Evolutionary conservation across 2,329 filamentous ascomycete genomes (phyloP), one percentile per base, ranked within the genome.

Genomic region (Pyricularia grisea): DNA sequence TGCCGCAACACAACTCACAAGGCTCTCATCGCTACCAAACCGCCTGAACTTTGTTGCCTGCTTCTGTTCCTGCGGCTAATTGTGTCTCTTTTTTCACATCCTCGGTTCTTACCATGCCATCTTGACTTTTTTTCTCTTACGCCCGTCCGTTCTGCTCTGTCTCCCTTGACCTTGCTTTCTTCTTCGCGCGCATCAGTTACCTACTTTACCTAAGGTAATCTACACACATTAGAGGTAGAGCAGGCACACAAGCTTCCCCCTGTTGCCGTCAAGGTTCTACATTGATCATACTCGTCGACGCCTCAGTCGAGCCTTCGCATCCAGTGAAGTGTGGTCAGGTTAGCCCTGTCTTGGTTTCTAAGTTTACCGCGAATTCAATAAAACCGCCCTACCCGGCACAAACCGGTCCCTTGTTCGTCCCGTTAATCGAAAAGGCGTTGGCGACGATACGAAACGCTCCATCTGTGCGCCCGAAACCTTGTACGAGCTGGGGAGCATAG

Each of bases 381-480:
- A 25, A 27, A 11, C 25, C 33, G 12, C 23, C 58, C 58, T 61
- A 61, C 58, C 58, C n/a, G 58, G 60, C 14, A 65, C 36, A 55
- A n/a, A 55, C 65, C 33, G 17, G 33, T 36, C 33, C 33, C n/a
- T 67, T 42, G 31, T 50, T 67, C 65, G 65, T 67, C 65, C 30
- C 30, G 65, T 55, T 25, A 36, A n/a, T 55, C n/a, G 65, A 55
- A 67, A 55, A 42, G 65, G 65, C 65, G n/a, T 67, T 55, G 25
- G 11, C 58, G 23, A 17, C 60, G 60, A 28, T 14, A 28, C 60
- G 60, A 63, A 63, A 63, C 60, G 25, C 23, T 30, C 60, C 60
- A 63, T 63, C 60, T 63, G 60, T 63, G 60, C 60, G 60, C 60
- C 58, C 60, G 60, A 28, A 63, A 63, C 60, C 60, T 63, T 63